Evolutionary conservation across 768 basidiomycete genomes (phyloP), one percentile per base, ranked within the genome.

Genomic region (Termitomyces eurrhizus): DNA sequence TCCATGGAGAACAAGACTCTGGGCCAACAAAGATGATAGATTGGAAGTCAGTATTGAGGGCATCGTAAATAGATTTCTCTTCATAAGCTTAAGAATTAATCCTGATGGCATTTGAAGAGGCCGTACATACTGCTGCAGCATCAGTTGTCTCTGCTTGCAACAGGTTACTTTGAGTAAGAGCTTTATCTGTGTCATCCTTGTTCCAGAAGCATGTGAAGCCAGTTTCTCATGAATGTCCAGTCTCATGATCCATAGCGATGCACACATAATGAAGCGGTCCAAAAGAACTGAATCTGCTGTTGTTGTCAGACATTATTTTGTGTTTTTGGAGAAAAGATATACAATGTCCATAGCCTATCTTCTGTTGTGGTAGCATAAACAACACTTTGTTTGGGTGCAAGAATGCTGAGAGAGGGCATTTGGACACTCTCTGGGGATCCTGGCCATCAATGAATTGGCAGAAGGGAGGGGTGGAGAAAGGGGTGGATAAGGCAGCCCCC

Each of bases 171-270:
- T n/a, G n/a, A n/a, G 86, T 80, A 29, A 98, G 80, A 8, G 86
- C 93, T 61, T 86, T 86, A 68, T 95, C 88, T 16, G 95, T 95
- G 63, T 95, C 90, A 64, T 87, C 90, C 62, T 83, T 86, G 59
- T 95, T 93, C 95, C 96, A 98, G 75, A 96, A 98, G 71, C 95
- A 98, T 2, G 89, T 94, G 69, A 99, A 99, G 3, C 95, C 97
- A 7, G 95, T 95, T 29, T 97, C 97, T 50, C 94, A 82, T 26
- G 96, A 94, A 50, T 94, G 88, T n/a, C 89, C 92, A 1, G 89
- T 93, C 1, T 79, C 84, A 7, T 77, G 80, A 65, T 98, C 97
- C 73, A 94, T 77, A 0, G 95, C 90, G 55, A 98, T 91, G 24
- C 93, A 86, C 4, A 92, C 95, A 70, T 98, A 99, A 26, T 94